These are phyloP conservation scores for Populus nigra DNA, from an alignment of 345 rosid genomes.

Conservation along the genomic window DNA sequence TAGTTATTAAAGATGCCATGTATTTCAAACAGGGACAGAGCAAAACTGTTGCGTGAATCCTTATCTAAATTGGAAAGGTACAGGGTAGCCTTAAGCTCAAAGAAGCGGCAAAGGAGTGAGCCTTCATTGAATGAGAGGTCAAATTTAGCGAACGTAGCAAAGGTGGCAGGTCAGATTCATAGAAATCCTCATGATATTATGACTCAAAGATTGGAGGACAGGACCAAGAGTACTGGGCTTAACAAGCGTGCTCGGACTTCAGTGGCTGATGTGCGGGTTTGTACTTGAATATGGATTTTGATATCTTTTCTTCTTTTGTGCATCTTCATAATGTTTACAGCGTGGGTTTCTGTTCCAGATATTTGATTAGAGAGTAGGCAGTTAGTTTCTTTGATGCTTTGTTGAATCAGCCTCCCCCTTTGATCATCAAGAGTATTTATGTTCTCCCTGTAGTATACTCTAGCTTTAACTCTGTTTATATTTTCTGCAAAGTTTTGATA, in stretches of 20 bases:
- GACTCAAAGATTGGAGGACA: constrained; percentile 70
- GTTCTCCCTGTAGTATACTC: background rate
- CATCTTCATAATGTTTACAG: background rate
- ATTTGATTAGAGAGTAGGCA: background rate
- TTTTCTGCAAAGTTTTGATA: background rate
- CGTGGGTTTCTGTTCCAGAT: background rate
- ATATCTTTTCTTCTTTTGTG: constrained; percentile 1
- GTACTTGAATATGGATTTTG: constrained; percentile 35
- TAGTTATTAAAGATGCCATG: constrained; percentile 19
- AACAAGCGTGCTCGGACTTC: constrained; percentile 74
- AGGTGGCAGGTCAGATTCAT: constrained; percentile 61
- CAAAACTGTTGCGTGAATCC: constrained; percentile 57
- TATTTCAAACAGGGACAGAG: constrained; percentile 64
- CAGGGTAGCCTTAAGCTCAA: constrained; percentile 60
- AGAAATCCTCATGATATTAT: constrained; percentile 55
- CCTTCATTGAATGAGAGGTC: constrained; percentile 54
- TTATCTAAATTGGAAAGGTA: constrained; percentile 69
- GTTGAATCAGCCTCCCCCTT: background rate
- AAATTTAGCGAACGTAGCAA: constrained; percentile 50
- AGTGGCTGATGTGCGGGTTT: constrained; percentile 73
- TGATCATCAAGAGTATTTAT: background rate
- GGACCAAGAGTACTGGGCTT: constrained; percentile 63
- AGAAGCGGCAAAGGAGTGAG: constrained; percentile 74
- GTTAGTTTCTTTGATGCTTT: background rate
- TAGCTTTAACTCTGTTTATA: background rate